Percentiles rank a stretch among this genome's conserved stretches.
phyloP scores from a whole-genome alignment of 2,329 filamentous ascomycete species.

The Penicillium palitans region DNA sequence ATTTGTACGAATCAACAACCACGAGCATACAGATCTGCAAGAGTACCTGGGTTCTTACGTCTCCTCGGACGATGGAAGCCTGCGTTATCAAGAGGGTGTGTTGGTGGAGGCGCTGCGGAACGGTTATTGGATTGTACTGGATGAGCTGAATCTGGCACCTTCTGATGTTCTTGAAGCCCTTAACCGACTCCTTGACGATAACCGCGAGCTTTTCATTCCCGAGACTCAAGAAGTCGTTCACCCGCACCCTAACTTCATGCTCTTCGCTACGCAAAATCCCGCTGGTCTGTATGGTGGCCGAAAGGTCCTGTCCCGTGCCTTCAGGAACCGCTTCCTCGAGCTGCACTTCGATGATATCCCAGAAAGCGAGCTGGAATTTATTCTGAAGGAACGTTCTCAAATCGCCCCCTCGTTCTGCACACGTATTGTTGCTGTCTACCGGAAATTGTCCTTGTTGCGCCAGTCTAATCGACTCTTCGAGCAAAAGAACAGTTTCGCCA shows the following conservation, averaged over 20 bases:
- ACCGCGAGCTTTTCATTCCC: conserved; percentile 89
- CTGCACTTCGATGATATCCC: conserved; percentile 98
- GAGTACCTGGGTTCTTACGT: conserved; percentile 96
- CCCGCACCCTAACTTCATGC: conserved; percentile 92
- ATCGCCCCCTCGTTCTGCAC: conserved; percentile 89
- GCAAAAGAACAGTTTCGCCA: conserved; percentile 96
- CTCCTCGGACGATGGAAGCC: conserved; percentile 77
- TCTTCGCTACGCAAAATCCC: conserved; percentile 97
- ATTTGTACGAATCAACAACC: conserved; percentile 98
- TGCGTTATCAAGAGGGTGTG: conserved; percentile 90
- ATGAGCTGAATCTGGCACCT: conserved; percentile 94
- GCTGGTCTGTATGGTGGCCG: conserved; percentile 92
- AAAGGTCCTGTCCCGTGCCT: conserved; percentile 89
- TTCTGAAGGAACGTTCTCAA: conserved; percentile 82
- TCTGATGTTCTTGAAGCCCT: conserved; percentile 96
- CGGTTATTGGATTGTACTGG: conserved; percentile 96
- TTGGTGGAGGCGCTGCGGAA: conserved; percentile 88
- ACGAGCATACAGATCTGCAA: conserved; percentile 97
- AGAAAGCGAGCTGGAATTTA: conserved; percentile 87
- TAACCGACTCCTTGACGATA: conserved; percentile 93
- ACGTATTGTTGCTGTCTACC: conserved; percentile 90
- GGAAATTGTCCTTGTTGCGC: conserved; percentile 82
- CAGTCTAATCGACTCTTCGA: conserved; percentile 93
- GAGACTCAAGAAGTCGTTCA: conserved; percentile 93
- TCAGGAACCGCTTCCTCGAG: conserved; percentile 95